Evolutionary conservation across 2,329 filamentous ascomycete species (phyloP), one percentile per base, ranked within the genome.

Genomic region (Colletotrichum zoysiae): DNA sequence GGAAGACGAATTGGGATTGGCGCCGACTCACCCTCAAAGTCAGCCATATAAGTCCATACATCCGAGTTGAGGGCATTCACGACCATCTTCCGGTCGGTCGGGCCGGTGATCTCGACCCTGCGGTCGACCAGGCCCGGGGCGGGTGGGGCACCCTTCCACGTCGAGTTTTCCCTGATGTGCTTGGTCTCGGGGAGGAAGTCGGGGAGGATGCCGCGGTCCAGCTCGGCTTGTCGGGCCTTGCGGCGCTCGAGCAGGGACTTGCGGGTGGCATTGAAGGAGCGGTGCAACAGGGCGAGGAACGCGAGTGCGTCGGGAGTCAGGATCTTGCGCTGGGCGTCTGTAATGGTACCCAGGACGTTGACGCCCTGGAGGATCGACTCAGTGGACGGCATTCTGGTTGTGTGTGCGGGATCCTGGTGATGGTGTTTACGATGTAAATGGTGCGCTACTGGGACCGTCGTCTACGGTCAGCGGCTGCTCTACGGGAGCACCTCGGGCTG

Each of bases 1-100:
- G 62, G 2, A 33, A 53, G 20, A n/a, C 7, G 18, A 46, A 46
- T 46, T 18, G 44, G 44, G 20, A 12, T 20, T 3, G 20, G 18
- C 16, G 12, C 26, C 40, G 18, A 40, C 40, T 78, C 82, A 96
- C 95, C 95, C 85, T 99, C 96, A 76, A 99, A 97, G 84, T 99
- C 96, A 59, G 96, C 96, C 96, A 99, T 99, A 80, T 98, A 99
- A 68, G 95, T 98, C 92, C 93, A 98, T 33, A 98, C 96, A 79
- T 98, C 90, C 57, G 95, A 92, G 83, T 98, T 99, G 81, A 98
- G 81, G 12, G 96, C 96, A 82, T 99, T 99, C 74, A 98, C 94
- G 59, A 98, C 95, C 96, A 99, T 99, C 89, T 98, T 99, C 76
- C 96, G 90, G 84, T 98, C 96, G 8, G 95, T 98, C 1, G 96